Percentiles rank a stretch among this genome's conserved stretches.
These are phyloP conservation scores for Omphalotus guepiniiformis DNA, from an alignment of 768 basidiomycete species.

Conservation along the genomic window DNA sequence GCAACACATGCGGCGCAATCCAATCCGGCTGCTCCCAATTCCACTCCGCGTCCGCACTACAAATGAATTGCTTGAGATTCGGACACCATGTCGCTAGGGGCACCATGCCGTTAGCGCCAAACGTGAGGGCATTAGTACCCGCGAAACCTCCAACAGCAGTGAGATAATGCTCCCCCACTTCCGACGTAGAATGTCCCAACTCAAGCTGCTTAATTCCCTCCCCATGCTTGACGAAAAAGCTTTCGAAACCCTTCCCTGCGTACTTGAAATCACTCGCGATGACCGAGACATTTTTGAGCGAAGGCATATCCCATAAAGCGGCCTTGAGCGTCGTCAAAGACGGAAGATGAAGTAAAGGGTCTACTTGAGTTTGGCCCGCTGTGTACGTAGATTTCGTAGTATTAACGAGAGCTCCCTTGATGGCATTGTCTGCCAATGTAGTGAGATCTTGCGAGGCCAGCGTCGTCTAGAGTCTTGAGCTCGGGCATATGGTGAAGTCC, in stretches of 20 bases:
- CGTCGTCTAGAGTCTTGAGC: too few species aligned
- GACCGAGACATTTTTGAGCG: conserved; percentile 58
- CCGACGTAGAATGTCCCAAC: conserved; percentile 65
- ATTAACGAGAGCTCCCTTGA: too few species aligned
- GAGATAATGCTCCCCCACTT: conserved; percentile 64
- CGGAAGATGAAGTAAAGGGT: too few species aligned
- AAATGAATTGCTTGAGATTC: conserved; percentile 64
- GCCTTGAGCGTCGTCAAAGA: too few species aligned
- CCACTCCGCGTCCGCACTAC: conserved; percentile 76
- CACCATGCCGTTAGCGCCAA: conserved; percentile 36
- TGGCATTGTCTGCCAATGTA: too few species aligned
- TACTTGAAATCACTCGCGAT: conserved; percentile 69
- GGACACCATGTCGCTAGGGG: conserved; percentile 69
- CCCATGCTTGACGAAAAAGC: conserved; percentile 67
- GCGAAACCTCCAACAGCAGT: too few species aligned
- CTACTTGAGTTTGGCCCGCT: too few species aligned
- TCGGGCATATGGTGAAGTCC: too few species aligned
- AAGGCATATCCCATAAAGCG: conserved; percentile 63
- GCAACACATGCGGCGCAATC: conserved; percentile 79
- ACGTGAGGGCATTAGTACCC: too few species aligned
- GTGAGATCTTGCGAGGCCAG: too few species aligned
- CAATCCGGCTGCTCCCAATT: conserved; percentile 77
- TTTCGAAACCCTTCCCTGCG: conserved; percentile 57
- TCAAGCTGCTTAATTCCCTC: conserved; percentile 59
- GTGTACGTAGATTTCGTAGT: too few species aligned